Conservation (phyloP, 805 yeast species). For the Lachancea waltii region DNA sequence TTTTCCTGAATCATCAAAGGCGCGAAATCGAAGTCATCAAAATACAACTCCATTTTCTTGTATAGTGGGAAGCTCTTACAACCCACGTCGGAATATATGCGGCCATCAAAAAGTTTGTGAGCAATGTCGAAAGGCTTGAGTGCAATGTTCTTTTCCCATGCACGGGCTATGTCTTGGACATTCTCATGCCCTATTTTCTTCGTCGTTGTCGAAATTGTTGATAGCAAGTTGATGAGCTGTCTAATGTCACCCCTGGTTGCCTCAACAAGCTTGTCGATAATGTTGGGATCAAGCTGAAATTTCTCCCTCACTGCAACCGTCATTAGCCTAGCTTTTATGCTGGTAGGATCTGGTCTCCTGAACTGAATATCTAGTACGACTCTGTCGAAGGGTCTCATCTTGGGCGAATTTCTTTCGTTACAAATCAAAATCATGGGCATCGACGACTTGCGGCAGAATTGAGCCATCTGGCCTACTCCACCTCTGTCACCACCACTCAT, state of each 20-base stretch:
- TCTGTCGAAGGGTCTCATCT: slow-evolving; percentile 92
- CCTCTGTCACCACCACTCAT: slow-evolving; percentile 99
- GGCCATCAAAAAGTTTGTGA: slow-evolving; percentile 56
- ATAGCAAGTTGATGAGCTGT: slow-evolving; percentile 83
- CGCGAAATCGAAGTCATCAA: slow-evolving; percentile 89
- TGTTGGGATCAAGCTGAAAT: slow-evolving; percentile 68
- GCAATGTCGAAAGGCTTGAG: slow-evolving; percentile 90
- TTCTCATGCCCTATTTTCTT: slow-evolving; percentile 51
- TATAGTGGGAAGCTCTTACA: slow-evolving; percentile 51
- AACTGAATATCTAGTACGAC: slow-evolving; percentile 75
- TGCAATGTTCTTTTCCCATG: slow-evolving; percentile 88
- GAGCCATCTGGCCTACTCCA: slow-evolving; percentile 92
- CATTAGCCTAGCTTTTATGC: slow-evolving; percentile 77
- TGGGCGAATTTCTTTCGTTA: slow-evolving; percentile 86
- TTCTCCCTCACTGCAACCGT: slow-evolving; percentile 85
- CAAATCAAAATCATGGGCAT: slow-evolving; percentile 92
- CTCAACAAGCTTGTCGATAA: slow-evolving; percentile 76
- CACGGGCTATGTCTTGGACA: slow-evolving; percentile 51
- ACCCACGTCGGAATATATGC: slow-evolving; percentile 43
- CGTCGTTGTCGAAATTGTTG: slow-evolving; percentile 75
- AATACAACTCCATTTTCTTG: slow-evolving; percentile 82
- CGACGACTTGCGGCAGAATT: slow-evolving; percentile 73
- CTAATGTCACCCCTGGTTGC: slow-evolving; percentile 88
- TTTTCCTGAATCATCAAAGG: slow-evolving; percentile 97
- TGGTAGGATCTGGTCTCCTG: slow-evolving; percentile 79